A percentile compares a stretch with the other conserved stretches of the same genome.
phyloP scores from a whole-genome alignment of 1,284 basidiomycete species.

The Leccinum brunneo-olivaceum region DNA sequence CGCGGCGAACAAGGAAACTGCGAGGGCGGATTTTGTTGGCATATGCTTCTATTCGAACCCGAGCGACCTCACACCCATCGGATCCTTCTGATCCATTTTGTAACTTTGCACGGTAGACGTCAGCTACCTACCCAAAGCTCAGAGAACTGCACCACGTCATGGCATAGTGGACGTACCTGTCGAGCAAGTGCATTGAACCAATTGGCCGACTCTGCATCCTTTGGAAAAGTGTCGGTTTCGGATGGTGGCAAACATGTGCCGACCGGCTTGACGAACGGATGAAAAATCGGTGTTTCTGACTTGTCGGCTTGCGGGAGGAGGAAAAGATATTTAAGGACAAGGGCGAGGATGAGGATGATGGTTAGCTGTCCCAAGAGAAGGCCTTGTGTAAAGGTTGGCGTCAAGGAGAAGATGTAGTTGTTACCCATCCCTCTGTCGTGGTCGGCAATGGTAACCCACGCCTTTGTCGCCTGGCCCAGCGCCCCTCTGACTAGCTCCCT shows the following conservation, averaged over 20 bases:
- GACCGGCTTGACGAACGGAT: slow-evolving; percentile 46
- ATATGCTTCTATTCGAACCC: slow-evolving; percentile 62
- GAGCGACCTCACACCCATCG: slow-evolving; percentile 67
- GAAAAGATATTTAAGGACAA: slow-evolving; percentile 78
- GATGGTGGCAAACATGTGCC: slow-evolving; percentile 30
- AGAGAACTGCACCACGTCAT: slow-evolving; percentile 2
- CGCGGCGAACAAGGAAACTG: slow-evolving; percentile 53
- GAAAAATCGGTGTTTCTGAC: slow-evolving; percentile 50
- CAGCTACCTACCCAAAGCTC: slow-evolving; percentile 43
- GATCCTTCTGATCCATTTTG: slow-evolving; percentile 52
- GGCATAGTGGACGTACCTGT: slow-evolving; percentile 42
- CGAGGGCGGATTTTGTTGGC: slow-evolving; percentile 65
- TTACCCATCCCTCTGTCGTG: slow-evolving; percentile 40
- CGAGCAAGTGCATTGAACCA: slow-evolving; percentile 70
- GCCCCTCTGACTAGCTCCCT: slow-evolving; percentile 73
- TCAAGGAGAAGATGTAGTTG: slow-evolving; percentile 63
- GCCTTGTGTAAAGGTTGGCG: slow-evolving; percentile 81
- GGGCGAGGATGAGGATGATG: slow-evolving; percentile 58
- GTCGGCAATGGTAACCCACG: neutral
- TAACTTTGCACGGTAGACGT: slow-evolving; percentile 68
- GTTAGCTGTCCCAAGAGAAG: slow-evolving; percentile 75
- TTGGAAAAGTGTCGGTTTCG: slow-evolving; percentile 17
- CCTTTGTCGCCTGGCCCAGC: slow-evolving; percentile 66
- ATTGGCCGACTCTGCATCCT: slow-evolving; percentile 53
- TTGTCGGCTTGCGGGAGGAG: slow-evolving; percentile 59